phyloP scores from a whole-genome alignment of 495 filamentous ascomycete genomes.

The Cercophora samala region DNA sequence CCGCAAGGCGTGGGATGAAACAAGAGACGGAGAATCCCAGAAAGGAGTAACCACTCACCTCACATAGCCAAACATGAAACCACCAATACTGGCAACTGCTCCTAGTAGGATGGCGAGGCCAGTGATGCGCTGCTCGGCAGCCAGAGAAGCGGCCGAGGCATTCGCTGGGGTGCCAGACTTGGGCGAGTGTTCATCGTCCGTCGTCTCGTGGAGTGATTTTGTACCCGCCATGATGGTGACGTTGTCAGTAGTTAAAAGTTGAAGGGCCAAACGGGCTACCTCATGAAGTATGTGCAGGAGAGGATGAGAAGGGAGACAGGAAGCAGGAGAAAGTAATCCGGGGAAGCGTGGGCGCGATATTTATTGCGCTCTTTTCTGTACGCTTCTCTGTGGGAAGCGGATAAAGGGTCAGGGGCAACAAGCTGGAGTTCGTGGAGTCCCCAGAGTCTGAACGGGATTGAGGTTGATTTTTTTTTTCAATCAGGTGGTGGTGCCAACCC shows the following conservation, averaged over 20 bases:
- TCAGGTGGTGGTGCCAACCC: neutral
- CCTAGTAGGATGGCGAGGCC: slow-evolving; percentile 41
- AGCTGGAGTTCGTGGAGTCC: slow-evolving; percentile 3
- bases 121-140: slow-evolving; percentile 36
- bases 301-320: neutral
- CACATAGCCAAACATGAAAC: slow-evolving; percentile 77
- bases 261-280: neutral
- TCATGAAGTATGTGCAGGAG: neutral
- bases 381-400: neutral
- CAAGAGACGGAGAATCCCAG: neutral
- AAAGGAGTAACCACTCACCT: slow-evolving; percentile 45
- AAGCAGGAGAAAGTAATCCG: slow-evolving; percentile 5
- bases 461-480: neutral
- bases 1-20: neutral
- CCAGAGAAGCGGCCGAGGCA: slow-evolving; percentile 9
- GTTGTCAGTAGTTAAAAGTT: neutral
- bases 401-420: neutral
- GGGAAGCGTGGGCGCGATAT: slow-evolving; percentile 1
- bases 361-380: slow-evolving; percentile 1
- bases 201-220: neutral
- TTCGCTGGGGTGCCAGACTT: neutral
- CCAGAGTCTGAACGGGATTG: neutral
- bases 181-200: slow-evolving; percentile 7
- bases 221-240: neutral
- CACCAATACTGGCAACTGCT: slow-evolving; percentile 61